A percentile compares a stretch with the other conserved stretches of the same genome.
Conservation (phyloP, 345 rosid genomes). For the Camelina sativa region DNA sequence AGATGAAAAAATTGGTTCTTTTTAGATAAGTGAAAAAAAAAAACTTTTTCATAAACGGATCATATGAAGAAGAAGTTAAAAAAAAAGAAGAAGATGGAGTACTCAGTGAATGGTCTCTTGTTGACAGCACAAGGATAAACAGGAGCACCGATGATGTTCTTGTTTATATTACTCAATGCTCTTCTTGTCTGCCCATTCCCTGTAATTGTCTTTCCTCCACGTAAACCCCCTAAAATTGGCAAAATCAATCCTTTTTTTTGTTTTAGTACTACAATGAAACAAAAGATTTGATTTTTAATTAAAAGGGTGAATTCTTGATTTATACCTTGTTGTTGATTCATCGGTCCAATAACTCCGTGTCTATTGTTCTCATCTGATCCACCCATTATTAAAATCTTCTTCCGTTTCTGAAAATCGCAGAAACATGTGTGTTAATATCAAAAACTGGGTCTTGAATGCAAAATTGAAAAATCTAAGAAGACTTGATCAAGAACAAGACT, state of each 20-base stretch:
- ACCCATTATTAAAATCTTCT: slow-evolving; percentile 50
- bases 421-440: not conserved
- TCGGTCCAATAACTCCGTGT: slow-evolving; percentile 64
- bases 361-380: slow-evolving; percentile 86
- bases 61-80: not conserved
- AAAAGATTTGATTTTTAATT: slow-evolving; percentile 3
- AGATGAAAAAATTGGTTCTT: not conserved
- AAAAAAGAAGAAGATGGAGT: slow-evolving; percentile 18
- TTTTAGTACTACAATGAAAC: slow-evolving; percentile 13
- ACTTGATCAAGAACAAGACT: slow-evolving; percentile 46
- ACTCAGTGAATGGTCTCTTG: slow-evolving; percentile 69
- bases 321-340: slow-evolving; percentile 60
- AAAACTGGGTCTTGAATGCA: slow-evolving; percentile 19
- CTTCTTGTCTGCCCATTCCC: slow-evolving; percentile 60
- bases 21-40: not conserved
- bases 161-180: slow-evolving; percentile 72
- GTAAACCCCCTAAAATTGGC: slow-evolving; percentile 53
- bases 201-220: slow-evolving; percentile 54
- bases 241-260: not conserved
- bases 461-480: slow-evolving; percentile 10
- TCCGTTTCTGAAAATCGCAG: slow-evolving; percentile 16
- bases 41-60: not conserved
- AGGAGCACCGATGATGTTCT: slow-evolving; percentile 68
- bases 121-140: slow-evolving; percentile 69
- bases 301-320: not conserved